These are phyloP conservation scores for Kokia cookei DNA, from an alignment of 441 rosid species.

Conservation along the genomic window DNA sequence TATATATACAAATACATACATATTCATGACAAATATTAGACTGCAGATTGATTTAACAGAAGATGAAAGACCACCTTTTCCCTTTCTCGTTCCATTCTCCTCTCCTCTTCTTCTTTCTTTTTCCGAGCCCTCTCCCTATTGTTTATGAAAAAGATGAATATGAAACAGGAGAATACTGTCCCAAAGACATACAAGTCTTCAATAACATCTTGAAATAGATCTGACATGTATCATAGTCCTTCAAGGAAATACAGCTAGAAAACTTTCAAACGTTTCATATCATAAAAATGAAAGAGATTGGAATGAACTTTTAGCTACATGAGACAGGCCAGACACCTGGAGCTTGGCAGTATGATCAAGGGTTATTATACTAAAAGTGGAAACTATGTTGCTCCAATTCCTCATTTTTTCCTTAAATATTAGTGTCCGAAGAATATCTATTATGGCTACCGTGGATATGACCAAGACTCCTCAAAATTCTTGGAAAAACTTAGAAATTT, in stretches of 20 bases:
- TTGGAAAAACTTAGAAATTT: background rate
- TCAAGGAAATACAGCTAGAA: background rate
- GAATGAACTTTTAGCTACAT: background rate
- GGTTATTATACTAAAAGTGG: background rate
- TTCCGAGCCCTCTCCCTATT: slow-evolving; percentile 89
- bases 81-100: slow-evolving; percentile 75
- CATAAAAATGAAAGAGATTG: background rate
- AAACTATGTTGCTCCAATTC: background rate
- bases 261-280: background rate
- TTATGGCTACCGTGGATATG: background rate
- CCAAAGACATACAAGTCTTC: background rate
- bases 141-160: slow-evolving; percentile 13
- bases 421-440: background rate
- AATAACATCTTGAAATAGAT: background rate
- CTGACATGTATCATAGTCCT: background rate
- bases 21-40: background rate
- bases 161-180: background rate
- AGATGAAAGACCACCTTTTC: slow-evolving; percentile 58
- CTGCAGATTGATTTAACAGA: background rate
- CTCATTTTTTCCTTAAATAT: background rate
- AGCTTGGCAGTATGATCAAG: background rate
- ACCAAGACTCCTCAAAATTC: background rate
- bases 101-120: slow-evolving; percentile 97
- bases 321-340: background rate
- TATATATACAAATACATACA: background rate